These are phyloP conservation scores for Solanum hybrid DNA, from an alignment of 305 asterid species.

Conservation along the genomic window DNA sequence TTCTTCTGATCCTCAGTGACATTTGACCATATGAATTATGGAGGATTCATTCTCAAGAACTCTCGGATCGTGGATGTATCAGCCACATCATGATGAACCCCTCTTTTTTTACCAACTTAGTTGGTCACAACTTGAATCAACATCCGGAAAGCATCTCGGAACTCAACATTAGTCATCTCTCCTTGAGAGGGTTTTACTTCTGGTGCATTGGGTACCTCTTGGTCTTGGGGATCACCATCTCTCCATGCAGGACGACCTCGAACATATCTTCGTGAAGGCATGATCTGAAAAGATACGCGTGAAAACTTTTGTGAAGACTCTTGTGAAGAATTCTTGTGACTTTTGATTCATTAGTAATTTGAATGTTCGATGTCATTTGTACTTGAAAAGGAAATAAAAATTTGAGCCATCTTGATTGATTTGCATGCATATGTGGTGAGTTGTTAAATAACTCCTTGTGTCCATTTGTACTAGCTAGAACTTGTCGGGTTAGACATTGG, in stretches of 20 bases:
- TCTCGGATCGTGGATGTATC: neutral
- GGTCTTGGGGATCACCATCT: neutral
- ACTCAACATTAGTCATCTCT: neutral
- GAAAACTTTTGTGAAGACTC: neutral
- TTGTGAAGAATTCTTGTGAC: neutral
- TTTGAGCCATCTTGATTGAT: neutral
- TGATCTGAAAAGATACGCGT: too few species aligned
- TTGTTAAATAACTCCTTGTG: neutral
- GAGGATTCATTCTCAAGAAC: neutral
- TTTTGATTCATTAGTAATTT: neutral
- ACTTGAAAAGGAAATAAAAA: neutral
- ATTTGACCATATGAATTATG: neutral
- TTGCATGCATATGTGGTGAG: neutral
- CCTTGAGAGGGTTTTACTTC: neutral
- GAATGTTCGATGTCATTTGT: neutral
- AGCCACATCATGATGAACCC: neutral
- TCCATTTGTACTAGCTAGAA: neutral
- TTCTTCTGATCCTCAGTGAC: neutral
- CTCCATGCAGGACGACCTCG: neutral
- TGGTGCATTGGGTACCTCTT: neutral
- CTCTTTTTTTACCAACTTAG: neutral
- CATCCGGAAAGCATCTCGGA: neutral
- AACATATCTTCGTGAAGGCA: too few species aligned
- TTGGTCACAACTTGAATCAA: neutral
- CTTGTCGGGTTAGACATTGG: neutral